Evolutionary conservation across 768 basidiomycete species (phyloP).

Genomic region (Boletus patriciae): DNA sequence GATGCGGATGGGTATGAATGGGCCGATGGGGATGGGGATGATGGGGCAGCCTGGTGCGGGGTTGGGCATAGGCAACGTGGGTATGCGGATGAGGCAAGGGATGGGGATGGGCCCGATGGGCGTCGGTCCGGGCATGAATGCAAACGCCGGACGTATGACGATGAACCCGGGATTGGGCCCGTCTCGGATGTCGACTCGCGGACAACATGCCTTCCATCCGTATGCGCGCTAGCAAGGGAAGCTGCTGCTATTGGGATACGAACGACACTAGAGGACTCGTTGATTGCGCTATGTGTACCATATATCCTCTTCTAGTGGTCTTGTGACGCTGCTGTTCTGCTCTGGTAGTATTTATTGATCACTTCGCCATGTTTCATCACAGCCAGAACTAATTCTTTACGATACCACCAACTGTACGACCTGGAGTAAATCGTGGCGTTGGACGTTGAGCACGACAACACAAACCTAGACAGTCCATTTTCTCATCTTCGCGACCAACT

Average conservation of each 20-base stretch:
- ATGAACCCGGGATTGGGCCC: slow-evolving; percentile 48
- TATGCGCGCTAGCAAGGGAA: slow-evolving; percentile 46
- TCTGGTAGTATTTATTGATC: slow-evolving; percentile 18
- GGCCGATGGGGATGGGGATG: slow-evolving; percentile 42
- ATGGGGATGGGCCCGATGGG: slow-evolving; percentile 44
- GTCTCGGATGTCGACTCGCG: slow-evolving; percentile 47
- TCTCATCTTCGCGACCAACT: slow-evolving; percentile 33
- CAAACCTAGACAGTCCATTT: slow-evolving; percentile 24
- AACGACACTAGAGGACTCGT: not conserved
- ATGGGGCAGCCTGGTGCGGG: slow-evolving; percentile 24
- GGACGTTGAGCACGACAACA: not conserved
- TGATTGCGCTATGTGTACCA: slow-evolving; percentile 24
- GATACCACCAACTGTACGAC: slow-evolving; percentile 9
- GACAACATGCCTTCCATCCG: slow-evolving; percentile 65
- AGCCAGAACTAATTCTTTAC: slow-evolving; percentile 4
- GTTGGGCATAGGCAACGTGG: slow-evolving; percentile 32
- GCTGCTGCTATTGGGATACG: not conserved
- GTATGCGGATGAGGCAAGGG: slow-evolving; percentile 35
- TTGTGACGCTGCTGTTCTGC: slow-evolving; percentile 6
- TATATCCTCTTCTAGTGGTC: slow-evolving; percentile 31
- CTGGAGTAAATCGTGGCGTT: not conserved
- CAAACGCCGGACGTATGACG: slow-evolving; percentile 41
- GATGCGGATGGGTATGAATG: slow-evolving; percentile 36
- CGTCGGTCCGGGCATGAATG: slow-evolving; percentile 29
- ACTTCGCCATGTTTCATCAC: not conserved